These are phyloP conservation scores for Afroboletus lepidellus DNA, from an alignment of 1,284 basidiomycete species.

Conservation along the genomic window DNA sequence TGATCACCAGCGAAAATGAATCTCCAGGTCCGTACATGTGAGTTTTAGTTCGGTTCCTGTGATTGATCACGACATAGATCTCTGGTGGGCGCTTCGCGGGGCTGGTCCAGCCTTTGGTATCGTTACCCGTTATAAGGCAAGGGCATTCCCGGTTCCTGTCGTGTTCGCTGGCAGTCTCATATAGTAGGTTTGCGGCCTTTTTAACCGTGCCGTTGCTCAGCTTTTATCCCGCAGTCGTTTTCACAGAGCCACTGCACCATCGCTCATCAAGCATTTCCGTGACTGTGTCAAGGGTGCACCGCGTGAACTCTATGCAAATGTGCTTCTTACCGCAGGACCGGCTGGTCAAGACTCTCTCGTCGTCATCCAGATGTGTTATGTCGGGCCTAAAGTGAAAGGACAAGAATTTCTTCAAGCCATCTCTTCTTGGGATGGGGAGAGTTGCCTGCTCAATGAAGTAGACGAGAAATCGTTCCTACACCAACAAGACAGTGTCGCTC, in stretches of 20 bases:
- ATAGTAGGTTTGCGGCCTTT: slow-evolving; percentile 54
- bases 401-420: slow-evolving; percentile 79
- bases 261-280: slow-evolving; percentile 86
- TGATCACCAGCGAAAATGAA: slow-evolving; percentile 66
- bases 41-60: neutral
- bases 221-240: slow-evolving; percentile 59
- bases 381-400: slow-evolving; percentile 73
- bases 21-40: slow-evolving; percentile 50
- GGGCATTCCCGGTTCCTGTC: slow-evolving; percentile 82
- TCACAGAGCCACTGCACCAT: slow-evolving; percentile 78
- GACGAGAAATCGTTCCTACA: slow-evolving; percentile 83
- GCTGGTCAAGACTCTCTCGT: slow-evolving; percentile 77
- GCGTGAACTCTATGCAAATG: slow-evolving; percentile 83
- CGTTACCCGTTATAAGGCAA: slow-evolving; percentile 83
- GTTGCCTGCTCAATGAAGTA: slow-evolving; percentile 83
- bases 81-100: slow-evolving; percentile 91
- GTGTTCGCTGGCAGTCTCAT: slow-evolving; percentile 90
- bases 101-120: slow-evolving; percentile 84
- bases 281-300: slow-evolving; percentile 90
- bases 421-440: slow-evolving; percentile 81
- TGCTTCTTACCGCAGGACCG: slow-evolving; percentile 86
- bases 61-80: slow-evolving; percentile 41
- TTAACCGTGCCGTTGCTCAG: neutral
- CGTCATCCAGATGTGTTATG: slow-evolving; percentile 87
- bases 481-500: slow-evolving; percentile 89